These are phyloP conservation scores for Thuja plicata DNA, from an alignment of 83 land plant genomes.

Conservation along the genomic window DNA sequence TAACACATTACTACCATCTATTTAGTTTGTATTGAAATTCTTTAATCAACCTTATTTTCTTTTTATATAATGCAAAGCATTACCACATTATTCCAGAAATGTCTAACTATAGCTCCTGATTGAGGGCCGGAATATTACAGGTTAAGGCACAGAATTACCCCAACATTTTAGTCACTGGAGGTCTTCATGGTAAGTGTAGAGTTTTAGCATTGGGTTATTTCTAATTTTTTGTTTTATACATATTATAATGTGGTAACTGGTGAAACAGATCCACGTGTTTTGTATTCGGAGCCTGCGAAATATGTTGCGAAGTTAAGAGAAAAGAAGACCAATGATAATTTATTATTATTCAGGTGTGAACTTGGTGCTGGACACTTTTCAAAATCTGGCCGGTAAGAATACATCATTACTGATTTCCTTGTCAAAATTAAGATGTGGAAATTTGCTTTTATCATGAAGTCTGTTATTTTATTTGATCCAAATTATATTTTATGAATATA, in stretches of 20 bases:
- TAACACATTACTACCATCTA: background rate
- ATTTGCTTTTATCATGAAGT: background rate
- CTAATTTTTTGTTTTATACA: background rate
- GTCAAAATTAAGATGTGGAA: background rate
- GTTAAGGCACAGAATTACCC: constrained; percentile 78
- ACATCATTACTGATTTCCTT: background rate
- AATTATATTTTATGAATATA: background rate
- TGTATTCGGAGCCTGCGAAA: constrained; percentile 97
- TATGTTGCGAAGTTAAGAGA: constrained; percentile 94
- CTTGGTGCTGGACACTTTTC: constrained; percentile 98
- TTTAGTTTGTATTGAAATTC: background rate
- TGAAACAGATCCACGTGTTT: constrained; percentile 87
- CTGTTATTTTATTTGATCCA: background rate
- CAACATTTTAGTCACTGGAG: constrained; percentile 84
- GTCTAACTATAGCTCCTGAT: background rate
- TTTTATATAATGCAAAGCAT: background rate
- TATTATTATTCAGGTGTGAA: constrained; percentile 87
- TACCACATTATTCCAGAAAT: background rate
- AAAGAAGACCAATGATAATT: constrained; percentile 77
- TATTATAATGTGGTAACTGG: background rate
- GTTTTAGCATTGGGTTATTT: background rate
- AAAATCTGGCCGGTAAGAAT: constrained; percentile 92
- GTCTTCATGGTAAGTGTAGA: constrained; percentile 79
- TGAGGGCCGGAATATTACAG: constrained; percentile 28
- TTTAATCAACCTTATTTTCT: background rate